Evolutionary conservation across 2,329 filamentous ascomycete species (phyloP).

Genomic region (Colletotrichum sidae): DNA sequence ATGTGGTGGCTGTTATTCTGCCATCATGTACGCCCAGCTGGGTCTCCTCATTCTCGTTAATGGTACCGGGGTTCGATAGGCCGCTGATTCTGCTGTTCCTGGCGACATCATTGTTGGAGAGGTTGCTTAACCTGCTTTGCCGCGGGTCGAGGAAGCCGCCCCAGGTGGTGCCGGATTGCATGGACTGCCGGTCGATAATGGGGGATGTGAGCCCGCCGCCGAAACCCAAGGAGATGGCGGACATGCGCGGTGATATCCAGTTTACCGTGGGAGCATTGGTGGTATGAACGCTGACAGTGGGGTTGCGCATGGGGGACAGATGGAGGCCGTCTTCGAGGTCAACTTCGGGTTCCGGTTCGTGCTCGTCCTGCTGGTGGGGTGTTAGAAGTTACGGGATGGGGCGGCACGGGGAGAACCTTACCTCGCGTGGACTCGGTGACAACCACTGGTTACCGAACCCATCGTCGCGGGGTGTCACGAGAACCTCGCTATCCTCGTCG

Average conservation of each 20-base stretch:
- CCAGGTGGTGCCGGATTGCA: conserved; percentile 1
- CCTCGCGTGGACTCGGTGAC: neutral
- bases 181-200: conserved; percentile 6
- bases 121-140: conserved; percentile 1
- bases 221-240: conserved; percentile 35
- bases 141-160: conserved; percentile 1
- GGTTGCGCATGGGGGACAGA: conserved; percentile 5
- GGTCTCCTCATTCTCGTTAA: neutral
- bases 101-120: neutral
- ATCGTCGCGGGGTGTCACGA: conserved; percentile 23
- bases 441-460: conserved; percentile 15
- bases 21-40: neutral
- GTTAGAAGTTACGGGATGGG: neutral
- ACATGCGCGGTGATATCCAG: conserved; percentile 35
- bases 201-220: neutral
- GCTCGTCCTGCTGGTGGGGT: neutral
- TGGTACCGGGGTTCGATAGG: too few species aligned
- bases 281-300: neutral
- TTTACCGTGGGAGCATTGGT: conserved; percentile 26
- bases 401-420: neutral
- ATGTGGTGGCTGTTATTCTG: conserved; percentile 1
- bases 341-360: neutral
- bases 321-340: conserved; percentile 26
- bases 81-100: neutral
- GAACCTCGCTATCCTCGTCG: conserved; percentile 14